phyloP scores from a whole-genome alignment of 208 protist genomes.

The Acanthamoeba lenticulata region DNA sequence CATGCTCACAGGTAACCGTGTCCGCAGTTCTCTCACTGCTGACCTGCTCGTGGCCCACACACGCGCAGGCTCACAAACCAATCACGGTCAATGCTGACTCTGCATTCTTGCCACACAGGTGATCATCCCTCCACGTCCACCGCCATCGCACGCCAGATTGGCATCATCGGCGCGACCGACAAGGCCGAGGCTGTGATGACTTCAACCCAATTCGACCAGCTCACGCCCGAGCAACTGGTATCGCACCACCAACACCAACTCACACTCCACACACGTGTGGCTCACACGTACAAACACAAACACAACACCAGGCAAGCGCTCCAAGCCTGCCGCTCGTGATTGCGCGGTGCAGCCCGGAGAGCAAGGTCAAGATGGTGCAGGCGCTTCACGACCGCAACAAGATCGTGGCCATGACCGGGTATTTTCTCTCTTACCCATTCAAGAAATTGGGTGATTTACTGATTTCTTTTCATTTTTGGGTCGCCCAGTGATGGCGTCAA shows the following conservation, averaged over 20 bases:
- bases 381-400: constrained; percentile 65
- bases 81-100: neutral
- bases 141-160: constrained; percentile 91
- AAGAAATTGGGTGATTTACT: too few species aligned
- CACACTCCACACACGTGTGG: constrained; percentile 74
- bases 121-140: constrained; percentile 91
- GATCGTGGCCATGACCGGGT: constrained; percentile 92
- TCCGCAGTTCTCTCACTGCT: neutral
- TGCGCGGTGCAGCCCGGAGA: constrained; percentile 77
- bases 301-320: constrained; percentile 35
- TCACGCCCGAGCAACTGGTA: constrained; percentile 57
- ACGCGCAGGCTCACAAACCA: too few species aligned
- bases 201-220: constrained; percentile 67
- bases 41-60: too few species aligned
- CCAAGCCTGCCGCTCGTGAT: constrained; percentile 90
- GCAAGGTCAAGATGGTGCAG: constrained; percentile 79
- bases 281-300: neutral
- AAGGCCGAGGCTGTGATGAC: constrained; percentile 41
- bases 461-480: too few species aligned
- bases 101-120: too few species aligned
- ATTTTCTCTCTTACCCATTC: too few species aligned
- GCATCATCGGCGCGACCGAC: constrained; percentile 84
- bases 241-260: neutral
- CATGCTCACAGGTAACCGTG: constrained; percentile 60
- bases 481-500: constrained; percentile 91